Evolutionary conservation across 257 asterid species (phyloP).

Genomic region (Nicotiana otophora): DNA sequence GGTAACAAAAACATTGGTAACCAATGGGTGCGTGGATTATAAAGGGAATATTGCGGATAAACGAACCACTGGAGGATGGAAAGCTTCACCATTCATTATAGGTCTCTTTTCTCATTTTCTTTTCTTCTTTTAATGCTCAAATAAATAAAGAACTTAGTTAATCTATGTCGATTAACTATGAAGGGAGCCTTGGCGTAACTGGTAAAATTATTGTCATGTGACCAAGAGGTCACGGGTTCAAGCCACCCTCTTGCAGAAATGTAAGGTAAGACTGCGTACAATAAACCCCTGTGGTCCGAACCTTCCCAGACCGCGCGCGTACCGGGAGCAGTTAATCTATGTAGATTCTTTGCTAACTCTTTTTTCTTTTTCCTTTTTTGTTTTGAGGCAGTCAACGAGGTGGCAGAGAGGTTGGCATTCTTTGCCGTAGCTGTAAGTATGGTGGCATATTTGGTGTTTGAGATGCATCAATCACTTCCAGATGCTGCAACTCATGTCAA

Average conservation of each 20-base stretch:
- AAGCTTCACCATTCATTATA: constrained; percentile 72
- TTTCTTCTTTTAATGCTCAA: too few species aligned
- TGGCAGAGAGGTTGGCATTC: constrained; percentile 80
- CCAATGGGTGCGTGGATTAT: constrained; percentile 58
- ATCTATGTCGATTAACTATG: too few species aligned
- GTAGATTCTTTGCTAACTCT: background rate
- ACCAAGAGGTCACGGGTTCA: too few species aligned
- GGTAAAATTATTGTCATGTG: too few species aligned
- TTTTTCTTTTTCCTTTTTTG: background rate
- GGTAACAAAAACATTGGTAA: constrained; percentile 30
- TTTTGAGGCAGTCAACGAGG: constrained; percentile 50
- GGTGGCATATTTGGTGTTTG: constrained; percentile 53
- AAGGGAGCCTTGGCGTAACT: too few species aligned
- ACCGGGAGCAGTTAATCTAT: too few species aligned
- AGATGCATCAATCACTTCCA: constrained; percentile 66
- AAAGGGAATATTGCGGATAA: constrained; percentile 55
- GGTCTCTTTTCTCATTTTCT: constrained; percentile 15
- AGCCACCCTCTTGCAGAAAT: too few species aligned
- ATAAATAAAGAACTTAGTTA: too few species aligned
- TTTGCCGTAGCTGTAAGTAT: constrained; percentile 67
- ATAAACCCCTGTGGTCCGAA: too few species aligned
- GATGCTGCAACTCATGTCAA: constrained; percentile 78
- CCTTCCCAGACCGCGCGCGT: too few species aligned
- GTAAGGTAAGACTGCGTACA: too few species aligned
- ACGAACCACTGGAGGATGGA: constrained; percentile 68